Conservation (phyloP, 495 filamentous ascomycete genomes). For the Penicillium coprophilum region DNA sequence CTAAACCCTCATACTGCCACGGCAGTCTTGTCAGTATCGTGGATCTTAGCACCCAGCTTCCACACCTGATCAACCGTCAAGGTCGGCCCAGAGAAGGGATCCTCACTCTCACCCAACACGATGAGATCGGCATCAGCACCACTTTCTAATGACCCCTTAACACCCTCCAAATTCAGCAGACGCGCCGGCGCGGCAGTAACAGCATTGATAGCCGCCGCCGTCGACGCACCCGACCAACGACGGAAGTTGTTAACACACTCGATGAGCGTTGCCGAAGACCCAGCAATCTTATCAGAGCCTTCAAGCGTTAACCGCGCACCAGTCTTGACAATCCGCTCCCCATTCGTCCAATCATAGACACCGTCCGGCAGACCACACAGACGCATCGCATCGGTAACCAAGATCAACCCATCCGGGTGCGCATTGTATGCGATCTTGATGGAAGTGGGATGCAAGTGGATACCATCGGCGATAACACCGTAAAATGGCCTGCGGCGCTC, state of each 20-base stretch:
- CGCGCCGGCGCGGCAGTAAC: constrained; percentile 72
- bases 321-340: constrained; percentile 66
- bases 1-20: constrained; percentile 8
- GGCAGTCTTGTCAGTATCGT: constrained; percentile 36
- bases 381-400: constrained; percentile 63
- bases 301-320: constrained; percentile 66
- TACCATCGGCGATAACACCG: constrained; percentile 61
- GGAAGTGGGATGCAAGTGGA: constrained; percentile 61
- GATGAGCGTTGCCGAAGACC: constrained; percentile 66
- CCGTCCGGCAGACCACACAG: constrained; percentile 72
- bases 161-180: constrained; percentile 64
- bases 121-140: constrained; percentile 81
- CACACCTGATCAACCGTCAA: constrained; percentile 71
- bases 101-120: constrained; percentile 58
- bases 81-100: constrained; percentile 40
- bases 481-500: constrained; percentile 54
- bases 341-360: constrained; percentile 76
- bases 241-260: constrained; percentile 82
- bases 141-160: constrained; percentile 65
- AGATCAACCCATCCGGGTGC: constrained; percentile 53
- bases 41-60: constrained; percentile 67
- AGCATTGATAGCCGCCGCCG: constrained; percentile 64
- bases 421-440: constrained; percentile 60
- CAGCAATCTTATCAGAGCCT: constrained; percentile 71
- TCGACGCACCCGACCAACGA: constrained; percentile 62